Percentiles rank a stretch among this genome's conserved stretches.
These are phyloP conservation scores for Fraxinus paxiana DNA, from an alignment of 305 asterid genomes.

Conservation along the genomic window DNA sequence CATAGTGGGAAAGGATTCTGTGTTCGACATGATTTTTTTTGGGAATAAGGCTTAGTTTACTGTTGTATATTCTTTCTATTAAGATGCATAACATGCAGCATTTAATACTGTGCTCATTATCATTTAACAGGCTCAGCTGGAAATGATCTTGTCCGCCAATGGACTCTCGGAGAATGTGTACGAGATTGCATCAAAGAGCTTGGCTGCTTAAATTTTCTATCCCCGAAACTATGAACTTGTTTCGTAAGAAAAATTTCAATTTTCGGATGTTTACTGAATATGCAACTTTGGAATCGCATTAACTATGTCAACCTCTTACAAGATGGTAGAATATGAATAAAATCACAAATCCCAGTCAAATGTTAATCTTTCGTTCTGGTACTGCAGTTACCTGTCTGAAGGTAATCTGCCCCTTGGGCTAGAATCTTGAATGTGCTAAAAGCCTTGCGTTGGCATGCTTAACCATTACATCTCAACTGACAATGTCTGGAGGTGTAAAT, in stretches of 20 bases:
- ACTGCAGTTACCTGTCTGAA: background rate
- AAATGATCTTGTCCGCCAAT: slow-evolving; percentile 58
- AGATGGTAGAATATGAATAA: background rate
- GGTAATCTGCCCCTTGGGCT: background rate
- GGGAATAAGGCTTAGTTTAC: background rate
- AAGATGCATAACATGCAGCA: background rate
- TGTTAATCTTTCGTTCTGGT: background rate
- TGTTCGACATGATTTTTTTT: background rate
- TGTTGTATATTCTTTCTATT: background rate
- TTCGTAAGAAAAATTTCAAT: background rate
- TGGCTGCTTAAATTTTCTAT: slow-evolving; percentile 44
- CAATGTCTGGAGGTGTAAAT: background rate
- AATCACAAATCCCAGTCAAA: background rate
- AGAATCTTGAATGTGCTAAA: background rate
- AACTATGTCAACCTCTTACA: background rate
- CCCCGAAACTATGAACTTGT: background rate
- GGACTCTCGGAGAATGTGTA: slow-evolving; percentile 77
- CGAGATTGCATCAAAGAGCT: slow-evolving; percentile 80
- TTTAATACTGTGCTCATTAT: background rate
- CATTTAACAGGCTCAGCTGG: slow-evolving; percentile 64
- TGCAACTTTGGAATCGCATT: background rate
- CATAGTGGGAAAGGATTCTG: background rate
- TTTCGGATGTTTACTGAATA: background rate
- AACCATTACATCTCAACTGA: background rate
- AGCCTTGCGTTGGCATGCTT: background rate